These are phyloP conservation scores for Amanita pallidorosea DNA, from an alignment of 768 basidiomycete species.

Conservation along the genomic window DNA sequence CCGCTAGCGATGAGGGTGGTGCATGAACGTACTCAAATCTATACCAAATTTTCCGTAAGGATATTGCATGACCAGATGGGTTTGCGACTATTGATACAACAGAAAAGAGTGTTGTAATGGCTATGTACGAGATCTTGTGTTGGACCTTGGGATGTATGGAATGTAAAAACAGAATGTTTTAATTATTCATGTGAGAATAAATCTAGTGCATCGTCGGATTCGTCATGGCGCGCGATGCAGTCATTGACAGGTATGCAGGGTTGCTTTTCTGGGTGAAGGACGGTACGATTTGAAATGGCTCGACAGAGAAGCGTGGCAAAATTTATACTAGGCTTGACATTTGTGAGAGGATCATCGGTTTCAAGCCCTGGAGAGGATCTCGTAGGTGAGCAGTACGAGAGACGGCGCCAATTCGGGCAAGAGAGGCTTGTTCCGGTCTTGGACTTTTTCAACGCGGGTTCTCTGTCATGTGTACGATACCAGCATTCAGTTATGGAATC, in stretches of 20 bases:
- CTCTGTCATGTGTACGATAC: neutral
- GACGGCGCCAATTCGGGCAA: neutral
- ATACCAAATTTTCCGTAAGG: neutral
- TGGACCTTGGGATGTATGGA: neutral
- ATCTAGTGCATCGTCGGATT: constrained; percentile 3
- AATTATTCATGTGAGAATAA: neutral
- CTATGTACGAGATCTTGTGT: neutral
- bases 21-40: neutral
- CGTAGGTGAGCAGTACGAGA: neutral
- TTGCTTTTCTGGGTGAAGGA: constrained; percentile 1
- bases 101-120: neutral
- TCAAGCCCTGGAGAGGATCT: neutral
- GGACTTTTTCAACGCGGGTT: neutral
- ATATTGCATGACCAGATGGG: neutral
- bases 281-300: constrained; percentile 1
- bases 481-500: constrained; percentile 2
- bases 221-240: neutral
- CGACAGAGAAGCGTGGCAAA: constrained; percentile 4
- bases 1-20: constrained; percentile 33
- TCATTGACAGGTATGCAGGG: neutral
- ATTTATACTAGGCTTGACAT: neutral
- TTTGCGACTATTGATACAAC: neutral
- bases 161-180: neutral
- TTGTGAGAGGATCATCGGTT: neutral
- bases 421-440: neutral